These are phyloP conservation scores for Annulohypoxylon maeteangense DNA, from an alignment of 495 filamentous ascomycete genomes.

Conservation along the genomic window DNA sequence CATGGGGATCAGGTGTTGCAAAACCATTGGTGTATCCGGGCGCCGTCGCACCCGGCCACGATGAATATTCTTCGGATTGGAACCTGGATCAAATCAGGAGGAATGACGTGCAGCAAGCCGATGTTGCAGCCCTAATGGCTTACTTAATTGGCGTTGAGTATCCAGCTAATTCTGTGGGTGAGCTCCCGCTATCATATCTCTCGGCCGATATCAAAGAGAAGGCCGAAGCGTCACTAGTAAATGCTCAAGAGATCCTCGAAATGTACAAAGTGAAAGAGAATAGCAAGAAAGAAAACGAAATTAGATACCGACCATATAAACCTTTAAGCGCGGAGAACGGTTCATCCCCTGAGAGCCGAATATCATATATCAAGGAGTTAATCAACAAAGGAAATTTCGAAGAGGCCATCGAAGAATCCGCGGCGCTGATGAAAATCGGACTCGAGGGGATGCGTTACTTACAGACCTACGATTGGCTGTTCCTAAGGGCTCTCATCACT, in stretches of 20 bases:
- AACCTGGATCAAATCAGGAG: slow-evolving; percentile 79
- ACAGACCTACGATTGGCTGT: slow-evolving; percentile 97
- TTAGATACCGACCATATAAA: slow-evolving; percentile 79
- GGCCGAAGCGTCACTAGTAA: slow-evolving; percentile 85
- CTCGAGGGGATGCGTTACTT: slow-evolving; percentile 91
- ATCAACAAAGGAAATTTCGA: slow-evolving; percentile 75
- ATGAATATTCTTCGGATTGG: slow-evolving; percentile 94
- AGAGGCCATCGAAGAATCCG: slow-evolving; percentile 78
- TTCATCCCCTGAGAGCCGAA: slow-evolving; percentile 72
- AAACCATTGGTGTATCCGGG: slow-evolving; percentile 68
- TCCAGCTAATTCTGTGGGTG: slow-evolving; percentile 95
- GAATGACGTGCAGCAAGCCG: slow-evolving; percentile 93
- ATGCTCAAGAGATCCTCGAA: slow-evolving; percentile 89
- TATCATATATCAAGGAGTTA: slow-evolving; percentile 71
- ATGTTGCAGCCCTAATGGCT: slow-evolving; percentile 96
- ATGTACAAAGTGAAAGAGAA: slow-evolving; percentile 98
- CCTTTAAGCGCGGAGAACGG: slow-evolving; percentile 66
- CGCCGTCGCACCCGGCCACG: slow-evolving; percentile 77
- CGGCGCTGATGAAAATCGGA: slow-evolving; percentile 77
- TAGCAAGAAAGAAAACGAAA: slow-evolving; percentile 76
- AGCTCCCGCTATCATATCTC: slow-evolving; percentile 86
- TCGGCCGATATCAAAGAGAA: slow-evolving; percentile 76
- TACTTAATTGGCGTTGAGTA: slow-evolving; percentile 92
- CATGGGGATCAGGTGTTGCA: slow-evolving; percentile 93
- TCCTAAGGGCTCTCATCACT: slow-evolving; percentile 90